Evolutionary conservation across 2,329 filamentous ascomycete genomes (phyloP).

Genomic region (Cytospora piceicola): DNA sequence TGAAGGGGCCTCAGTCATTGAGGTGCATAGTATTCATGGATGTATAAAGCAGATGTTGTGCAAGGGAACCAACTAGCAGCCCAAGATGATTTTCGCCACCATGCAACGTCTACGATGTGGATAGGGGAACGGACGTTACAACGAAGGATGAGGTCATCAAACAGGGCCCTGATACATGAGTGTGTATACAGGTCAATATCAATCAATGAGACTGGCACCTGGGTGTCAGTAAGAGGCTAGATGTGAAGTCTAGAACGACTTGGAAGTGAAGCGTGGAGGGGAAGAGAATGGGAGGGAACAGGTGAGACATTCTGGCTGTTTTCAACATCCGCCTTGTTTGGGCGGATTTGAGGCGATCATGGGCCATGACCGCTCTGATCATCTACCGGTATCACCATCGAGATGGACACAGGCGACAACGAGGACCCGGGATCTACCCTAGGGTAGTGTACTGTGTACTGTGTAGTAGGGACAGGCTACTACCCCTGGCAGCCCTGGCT

Average conservation of each 20-base stretch:
- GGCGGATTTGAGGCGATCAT: slow-evolving; percentile 9
- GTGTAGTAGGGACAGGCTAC: neutral
- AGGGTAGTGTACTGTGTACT: too few species aligned
- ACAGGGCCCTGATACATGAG: slow-evolving; percentile 15
- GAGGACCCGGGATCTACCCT: neutral
- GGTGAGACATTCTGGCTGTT: neutral
- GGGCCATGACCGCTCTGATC: slow-evolving; percentile 3
- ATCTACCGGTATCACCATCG: slow-evolving; percentile 2
- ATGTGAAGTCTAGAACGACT: neutral
- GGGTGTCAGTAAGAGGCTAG: neutral
- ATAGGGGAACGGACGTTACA: slow-evolving; percentile 12
- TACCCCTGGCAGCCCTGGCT: slow-evolving; percentile 14
- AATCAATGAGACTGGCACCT: neutral
- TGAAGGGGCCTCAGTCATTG: neutral
- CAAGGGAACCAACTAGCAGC: slow-evolving; percentile 5
- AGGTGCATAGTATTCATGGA: neutral
- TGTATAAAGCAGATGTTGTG: neutral
- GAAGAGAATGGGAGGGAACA: neutral
- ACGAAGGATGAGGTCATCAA: slow-evolving; percentile 30
- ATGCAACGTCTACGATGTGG: slow-evolving; percentile 21
- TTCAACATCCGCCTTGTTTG: slow-evolving; percentile 7
- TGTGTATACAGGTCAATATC: neutral
- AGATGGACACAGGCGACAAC: slow-evolving; percentile 9
- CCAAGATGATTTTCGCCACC: slow-evolving; percentile 26
- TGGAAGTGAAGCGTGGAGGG: neutral